These are phyloP conservation scores for Bombardia bombarda DNA, from an alignment of 495 filamentous ascomycete species.

Conservation along the genomic window DNA sequence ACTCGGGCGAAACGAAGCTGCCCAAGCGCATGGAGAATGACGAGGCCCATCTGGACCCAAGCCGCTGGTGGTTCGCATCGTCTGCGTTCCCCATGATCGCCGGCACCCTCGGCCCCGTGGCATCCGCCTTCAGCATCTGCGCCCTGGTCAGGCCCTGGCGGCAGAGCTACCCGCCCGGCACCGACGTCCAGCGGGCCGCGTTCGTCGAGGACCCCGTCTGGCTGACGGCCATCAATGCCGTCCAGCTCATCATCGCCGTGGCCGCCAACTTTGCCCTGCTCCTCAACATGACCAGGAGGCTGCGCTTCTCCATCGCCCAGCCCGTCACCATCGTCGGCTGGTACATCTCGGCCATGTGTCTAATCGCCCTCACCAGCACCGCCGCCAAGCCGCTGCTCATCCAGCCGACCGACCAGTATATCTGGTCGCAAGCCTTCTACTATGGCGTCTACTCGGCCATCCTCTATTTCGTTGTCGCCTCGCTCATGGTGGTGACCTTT, in stretches of 20 bases:
- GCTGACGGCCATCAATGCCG: slow-evolving; percentile 63
- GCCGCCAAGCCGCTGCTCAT: slow-evolving; percentile 41
- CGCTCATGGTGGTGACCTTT: slow-evolving; percentile 61
- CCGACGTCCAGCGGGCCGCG: slow-evolving; percentile 35
- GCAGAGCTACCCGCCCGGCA: slow-evolving; percentile 48
- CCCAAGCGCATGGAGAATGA: slow-evolving; percentile 19
- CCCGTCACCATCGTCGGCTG: slow-evolving; percentile 56
- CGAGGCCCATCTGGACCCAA: slow-evolving; percentile 44
- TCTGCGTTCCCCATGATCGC: slow-evolving; percentile 76
- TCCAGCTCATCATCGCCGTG: slow-evolving; percentile 64
- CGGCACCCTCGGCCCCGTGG: slow-evolving; percentile 79
- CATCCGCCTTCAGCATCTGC: slow-evolving; percentile 70
- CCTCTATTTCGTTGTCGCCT: slow-evolving; percentile 68
- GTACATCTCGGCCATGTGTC: slow-evolving; percentile 57
- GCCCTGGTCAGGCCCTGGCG: slow-evolving; percentile 69
- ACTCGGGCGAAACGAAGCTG: slow-evolving; percentile 7
- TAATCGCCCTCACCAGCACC: slow-evolving; percentile 51
- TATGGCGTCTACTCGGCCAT: slow-evolving; percentile 71
- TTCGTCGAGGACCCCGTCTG: slow-evolving; percentile 62
- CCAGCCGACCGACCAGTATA: slow-evolving; percentile 43
- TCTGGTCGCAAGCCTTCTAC: slow-evolving; percentile 67
- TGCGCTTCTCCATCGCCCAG: slow-evolving; percentile 73
- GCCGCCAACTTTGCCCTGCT: slow-evolving; percentile 65
- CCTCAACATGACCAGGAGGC: slow-evolving; percentile 73
- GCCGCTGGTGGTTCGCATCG: slow-evolving; percentile 82